These are phyloP conservation scores for Aspergillus asperescens DNA, from an alignment of 495 filamentous ascomycete genomes.

Conservation along the genomic window DNA sequence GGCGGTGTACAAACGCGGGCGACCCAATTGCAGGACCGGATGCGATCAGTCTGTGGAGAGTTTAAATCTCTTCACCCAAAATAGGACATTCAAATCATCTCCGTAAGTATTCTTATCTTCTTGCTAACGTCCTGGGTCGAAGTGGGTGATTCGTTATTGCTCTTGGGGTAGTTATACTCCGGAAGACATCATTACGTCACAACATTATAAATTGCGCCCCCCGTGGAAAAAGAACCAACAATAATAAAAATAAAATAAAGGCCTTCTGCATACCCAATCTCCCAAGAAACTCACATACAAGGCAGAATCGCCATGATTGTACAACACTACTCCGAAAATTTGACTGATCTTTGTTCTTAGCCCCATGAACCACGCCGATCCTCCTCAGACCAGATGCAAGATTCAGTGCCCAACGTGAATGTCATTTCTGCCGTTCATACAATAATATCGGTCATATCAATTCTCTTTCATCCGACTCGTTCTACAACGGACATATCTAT, in stretches of 20 bases:
- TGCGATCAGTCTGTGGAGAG: constrained; percentile 15
- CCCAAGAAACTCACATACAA: neutral
- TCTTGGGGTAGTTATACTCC: neutral
- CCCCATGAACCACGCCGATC: constrained; percentile 3
- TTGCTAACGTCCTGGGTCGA: neutral
- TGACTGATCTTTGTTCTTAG: neutral
- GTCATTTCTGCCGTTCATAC: neutral
- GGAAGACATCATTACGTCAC: neutral
- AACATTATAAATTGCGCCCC: neutral
- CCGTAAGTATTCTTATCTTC: neutral
- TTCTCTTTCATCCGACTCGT: neutral
- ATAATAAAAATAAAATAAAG: neutral
- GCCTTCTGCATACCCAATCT: neutral
- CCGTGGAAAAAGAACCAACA: neutral
- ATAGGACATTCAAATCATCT: neutral
- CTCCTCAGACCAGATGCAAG: neutral
- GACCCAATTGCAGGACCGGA: constrained; percentile 18
- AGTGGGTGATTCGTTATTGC: neutral
- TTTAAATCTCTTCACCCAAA: neutral
- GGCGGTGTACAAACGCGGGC: constrained; percentile 19
- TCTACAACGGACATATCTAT: neutral
- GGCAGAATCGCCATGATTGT: neutral
- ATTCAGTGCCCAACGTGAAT: constrained; percentile 3
- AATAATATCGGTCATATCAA: neutral
- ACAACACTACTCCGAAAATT: neutral